Conservation (phyloP, 1,139 yeast genomes). For the Candida labiduridarum region DNA sequence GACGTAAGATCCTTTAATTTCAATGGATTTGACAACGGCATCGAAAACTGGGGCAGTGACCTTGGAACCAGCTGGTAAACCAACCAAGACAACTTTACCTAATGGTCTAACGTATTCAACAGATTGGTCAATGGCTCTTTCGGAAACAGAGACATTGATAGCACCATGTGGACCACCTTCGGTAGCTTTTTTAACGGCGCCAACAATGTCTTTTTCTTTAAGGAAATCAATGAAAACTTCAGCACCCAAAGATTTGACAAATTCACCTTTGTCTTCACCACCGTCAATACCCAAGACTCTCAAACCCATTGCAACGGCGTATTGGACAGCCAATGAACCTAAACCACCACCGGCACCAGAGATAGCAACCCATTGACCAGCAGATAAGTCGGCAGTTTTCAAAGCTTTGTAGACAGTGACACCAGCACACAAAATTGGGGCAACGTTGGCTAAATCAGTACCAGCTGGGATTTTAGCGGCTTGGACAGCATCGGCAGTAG, state of each 20-base stretch:
- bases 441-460: slow-evolving; percentile 69
- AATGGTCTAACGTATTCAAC: slow-evolving; percentile 64
- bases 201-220: slow-evolving; percentile 55
- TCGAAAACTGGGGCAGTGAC: slow-evolving; percentile 65
- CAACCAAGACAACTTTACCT: slow-evolving; percentile 74
- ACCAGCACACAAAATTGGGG: slow-evolving; percentile 85
- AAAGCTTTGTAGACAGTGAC: slow-evolving; percentile 78
- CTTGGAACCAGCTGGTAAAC: slow-evolving; percentile 73
- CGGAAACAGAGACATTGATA: slow-evolving; percentile 73
- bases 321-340: slow-evolving; percentile 74
- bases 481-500: slow-evolving; percentile 83
- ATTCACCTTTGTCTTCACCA: slow-evolving; percentile 64
- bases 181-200: slow-evolving; percentile 60
- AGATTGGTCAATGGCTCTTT: slow-evolving; percentile 65
- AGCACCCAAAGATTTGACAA: slow-evolving; percentile 63
- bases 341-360: slow-evolving; percentile 84
- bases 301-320: slow-evolving; percentile 74
- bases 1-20: slow-evolving; percentile 72
- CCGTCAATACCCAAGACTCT: slow-evolving; percentile 78
- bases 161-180: slow-evolving; percentile 81
- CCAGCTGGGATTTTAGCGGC: slow-evolving; percentile 77
- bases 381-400: slow-evolving; percentile 62
- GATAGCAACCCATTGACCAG: slow-evolving; percentile 78
- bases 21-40: slow-evolving; percentile 65
- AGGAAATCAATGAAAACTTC: slow-evolving; percentile 69